Evolutionary conservation across 176 grass and related monocot genomes (phyloP).

Genomic region (Eleusine indica): DNA sequence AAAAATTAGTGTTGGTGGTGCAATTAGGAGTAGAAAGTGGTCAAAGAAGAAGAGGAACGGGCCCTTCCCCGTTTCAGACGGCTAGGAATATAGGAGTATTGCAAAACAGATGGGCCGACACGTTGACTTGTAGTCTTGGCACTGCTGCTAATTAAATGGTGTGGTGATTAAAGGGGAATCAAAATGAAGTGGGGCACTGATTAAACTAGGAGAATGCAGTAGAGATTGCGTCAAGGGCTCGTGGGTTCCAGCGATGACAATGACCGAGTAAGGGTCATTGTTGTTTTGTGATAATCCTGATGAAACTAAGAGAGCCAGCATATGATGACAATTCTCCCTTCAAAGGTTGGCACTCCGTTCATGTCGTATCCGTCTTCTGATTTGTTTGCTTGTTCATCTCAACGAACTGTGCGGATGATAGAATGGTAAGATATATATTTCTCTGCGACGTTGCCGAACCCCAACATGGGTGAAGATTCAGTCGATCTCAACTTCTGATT

Average conservation of each 20-base stretch:
- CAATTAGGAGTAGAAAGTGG: conserved; percentile 12
- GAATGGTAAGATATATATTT: not conserved
- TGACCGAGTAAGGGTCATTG: not conserved
- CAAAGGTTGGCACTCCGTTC: not conserved
- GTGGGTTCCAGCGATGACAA: conserved; percentile 9
- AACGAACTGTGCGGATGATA: not conserved
- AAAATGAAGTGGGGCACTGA: not conserved
- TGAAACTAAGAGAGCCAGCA: not conserved
- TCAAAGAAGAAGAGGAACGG: not conserved
- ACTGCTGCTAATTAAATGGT: not conserved
- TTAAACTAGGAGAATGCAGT: not conserved
- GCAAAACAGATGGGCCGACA: not conserved
- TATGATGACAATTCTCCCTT: not conserved
- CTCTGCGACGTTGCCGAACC: not conserved
- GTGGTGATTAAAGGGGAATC: not conserved
- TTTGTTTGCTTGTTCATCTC: no score
- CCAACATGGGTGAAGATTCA: not conserved
- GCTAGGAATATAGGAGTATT: not conserved
- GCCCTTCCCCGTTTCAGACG: not conserved
- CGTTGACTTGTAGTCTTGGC: not conserved
- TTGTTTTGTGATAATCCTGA: not conserved
- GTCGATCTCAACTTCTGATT: not conserved
- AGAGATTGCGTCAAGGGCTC: conserved; percentile 6
- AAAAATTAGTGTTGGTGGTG: not conserved
- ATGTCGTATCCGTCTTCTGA: not conserved